Conservation (phyloP, 345 rosid species). For the Gossypium ekmanianum region DNA sequence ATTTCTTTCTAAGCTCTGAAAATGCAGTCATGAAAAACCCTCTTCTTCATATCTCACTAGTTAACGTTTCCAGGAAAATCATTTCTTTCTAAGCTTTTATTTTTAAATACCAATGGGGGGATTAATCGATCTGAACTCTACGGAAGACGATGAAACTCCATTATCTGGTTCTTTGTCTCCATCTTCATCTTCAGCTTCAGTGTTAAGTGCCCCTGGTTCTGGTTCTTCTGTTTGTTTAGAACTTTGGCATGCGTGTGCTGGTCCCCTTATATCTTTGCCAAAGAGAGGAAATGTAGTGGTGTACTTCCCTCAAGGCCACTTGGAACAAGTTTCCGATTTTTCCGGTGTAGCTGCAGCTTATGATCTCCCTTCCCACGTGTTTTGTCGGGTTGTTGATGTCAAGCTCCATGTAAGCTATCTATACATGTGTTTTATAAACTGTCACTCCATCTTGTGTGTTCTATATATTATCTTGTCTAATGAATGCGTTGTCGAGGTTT, state of each 20-base stretch:
- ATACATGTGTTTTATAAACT: background rate
- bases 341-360: slow-evolving; percentile 43
- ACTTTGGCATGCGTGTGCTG: slow-evolving; percentile 99
- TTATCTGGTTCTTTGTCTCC: slow-evolving; percentile 68
- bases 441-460: too few relatives aligned
- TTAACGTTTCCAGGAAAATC: background rate
- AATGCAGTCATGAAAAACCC: slow-evolving; percentile 36
- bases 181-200: slow-evolving; percentile 57
- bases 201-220: slow-evolving; percentile 33
- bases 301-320: slow-evolving; percentile 93
- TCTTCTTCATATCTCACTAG: slow-evolving; percentile 9
- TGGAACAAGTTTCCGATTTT: slow-evolving; percentile 74
- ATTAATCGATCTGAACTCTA: slow-evolving; percentile 91
- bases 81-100: background rate
- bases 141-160: slow-evolving; percentile 75
- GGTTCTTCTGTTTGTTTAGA: slow-evolving; percentile 65
- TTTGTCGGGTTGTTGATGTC: slow-evolving; percentile 92
- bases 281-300: slow-evolving; percentile 75
- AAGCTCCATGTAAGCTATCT: slow-evolving; percentile 72
- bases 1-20: background rate
- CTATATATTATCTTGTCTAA: background rate
- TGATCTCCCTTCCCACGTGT: slow-evolving; percentile 71
- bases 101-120: slow-evolving; percentile 49
- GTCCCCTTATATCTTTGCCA: slow-evolving; percentile 87
- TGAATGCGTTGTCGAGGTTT: slow-evolving; percentile 7